A percentile compares a stretch with the other conserved stretches of the same genome.
These are phyloP conservation scores for Papiliotrema flavescens DNA, from an alignment of 1,284 basidiomycete species.

Conservation along the genomic window DNA sequence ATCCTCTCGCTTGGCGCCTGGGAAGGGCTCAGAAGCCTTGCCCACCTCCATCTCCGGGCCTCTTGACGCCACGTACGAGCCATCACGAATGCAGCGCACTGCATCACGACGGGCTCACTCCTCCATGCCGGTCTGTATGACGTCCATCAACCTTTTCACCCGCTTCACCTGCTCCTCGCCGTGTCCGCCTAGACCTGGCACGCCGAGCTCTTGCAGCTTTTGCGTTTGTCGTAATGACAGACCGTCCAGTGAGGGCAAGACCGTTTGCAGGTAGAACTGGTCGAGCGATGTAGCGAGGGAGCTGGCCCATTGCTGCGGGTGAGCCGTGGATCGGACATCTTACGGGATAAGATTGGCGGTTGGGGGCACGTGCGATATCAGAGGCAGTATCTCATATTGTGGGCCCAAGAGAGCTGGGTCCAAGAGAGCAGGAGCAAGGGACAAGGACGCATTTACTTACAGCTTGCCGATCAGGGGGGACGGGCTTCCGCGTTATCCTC, in stretches of 20 bases:
- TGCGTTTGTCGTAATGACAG: constrained; percentile 29
- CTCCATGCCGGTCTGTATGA: constrained; percentile 37
- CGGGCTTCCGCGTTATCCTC: constrained; percentile 29
- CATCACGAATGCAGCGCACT: too few species aligned
- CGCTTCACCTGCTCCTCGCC: constrained; percentile 19
- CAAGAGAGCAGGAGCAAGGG: too few species aligned
- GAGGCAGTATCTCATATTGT: too few species aligned
- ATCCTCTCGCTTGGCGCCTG: neutral
- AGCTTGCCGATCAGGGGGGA: constrained; percentile 25
- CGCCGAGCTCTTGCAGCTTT: constrained; percentile 33
- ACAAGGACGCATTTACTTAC: constrained; percentile 12
- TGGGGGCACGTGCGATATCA: too few species aligned
- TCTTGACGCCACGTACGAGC: too few species aligned
- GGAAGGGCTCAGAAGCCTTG: too few species aligned
- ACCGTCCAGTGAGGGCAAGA: constrained; percentile 32
- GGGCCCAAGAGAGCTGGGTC: too few species aligned
- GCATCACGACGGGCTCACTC: constrained; percentile 4
- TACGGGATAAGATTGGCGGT: too few species aligned
- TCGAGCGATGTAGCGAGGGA: constrained; percentile 13
- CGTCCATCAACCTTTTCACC: constrained; percentile 34
- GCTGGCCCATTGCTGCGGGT: constrained; percentile 24
- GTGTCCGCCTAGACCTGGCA: constrained; percentile 32
- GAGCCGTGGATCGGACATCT: too few species aligned
- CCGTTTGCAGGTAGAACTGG: constrained; percentile 28
- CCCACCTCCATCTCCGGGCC: too few species aligned